Evolutionary conservation across 345 rosid species (phyloP).

Genomic region (Dipteronia dyeriana): DNA sequence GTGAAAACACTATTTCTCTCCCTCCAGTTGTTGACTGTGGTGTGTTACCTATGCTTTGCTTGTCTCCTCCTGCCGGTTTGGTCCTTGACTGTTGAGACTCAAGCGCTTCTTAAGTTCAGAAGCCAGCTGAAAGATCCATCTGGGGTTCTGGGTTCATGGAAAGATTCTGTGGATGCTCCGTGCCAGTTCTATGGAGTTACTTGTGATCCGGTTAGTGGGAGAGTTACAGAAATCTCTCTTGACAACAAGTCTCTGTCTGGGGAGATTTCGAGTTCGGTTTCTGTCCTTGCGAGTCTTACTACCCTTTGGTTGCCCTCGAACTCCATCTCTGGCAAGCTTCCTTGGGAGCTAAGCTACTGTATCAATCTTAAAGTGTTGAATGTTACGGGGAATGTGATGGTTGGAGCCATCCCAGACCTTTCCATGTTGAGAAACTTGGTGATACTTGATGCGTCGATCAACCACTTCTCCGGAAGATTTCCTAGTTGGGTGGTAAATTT

Average conservation of each 20-base stretch:
- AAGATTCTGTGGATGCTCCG: conserved; percentile 46
- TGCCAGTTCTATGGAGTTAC: conserved; percentile 64
- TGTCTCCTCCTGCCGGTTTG: conserved; percentile 40
- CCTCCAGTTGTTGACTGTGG: conserved; percentile 14
- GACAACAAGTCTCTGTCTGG: conserved; percentile 60
- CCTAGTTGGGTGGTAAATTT: conserved; percentile 72
- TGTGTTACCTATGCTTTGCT: conserved; percentile 25
- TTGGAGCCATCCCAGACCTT: conserved; percentile 64
- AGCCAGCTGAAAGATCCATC: conserved; percentile 57
- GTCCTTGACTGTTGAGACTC: conserved; percentile 42
- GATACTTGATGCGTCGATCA: conserved; percentile 53
- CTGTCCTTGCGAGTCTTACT: conserved; percentile 44
- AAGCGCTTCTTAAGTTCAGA: conserved; percentile 72
- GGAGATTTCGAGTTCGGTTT: conserved; percentile 61
- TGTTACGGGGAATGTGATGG: conserved; percentile 49
- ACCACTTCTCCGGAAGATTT: conserved; percentile 58
- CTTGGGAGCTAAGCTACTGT: conserved; percentile 47
- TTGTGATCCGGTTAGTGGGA: conserved; percentile 49
- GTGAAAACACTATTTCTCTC: conserved; percentile 17
- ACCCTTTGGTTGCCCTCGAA: conserved; percentile 52
- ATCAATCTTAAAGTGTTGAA: conserved; percentile 58
- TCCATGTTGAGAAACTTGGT: conserved; percentile 48
- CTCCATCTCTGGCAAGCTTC: conserved; percentile 56
- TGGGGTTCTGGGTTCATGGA: conserved; percentile 65
- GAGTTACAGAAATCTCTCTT: conserved; percentile 53